Base-by-base conservation (phyloP, 2,329 filamentous ascomycete species). In the Verticillium tricorpus region DNA sequence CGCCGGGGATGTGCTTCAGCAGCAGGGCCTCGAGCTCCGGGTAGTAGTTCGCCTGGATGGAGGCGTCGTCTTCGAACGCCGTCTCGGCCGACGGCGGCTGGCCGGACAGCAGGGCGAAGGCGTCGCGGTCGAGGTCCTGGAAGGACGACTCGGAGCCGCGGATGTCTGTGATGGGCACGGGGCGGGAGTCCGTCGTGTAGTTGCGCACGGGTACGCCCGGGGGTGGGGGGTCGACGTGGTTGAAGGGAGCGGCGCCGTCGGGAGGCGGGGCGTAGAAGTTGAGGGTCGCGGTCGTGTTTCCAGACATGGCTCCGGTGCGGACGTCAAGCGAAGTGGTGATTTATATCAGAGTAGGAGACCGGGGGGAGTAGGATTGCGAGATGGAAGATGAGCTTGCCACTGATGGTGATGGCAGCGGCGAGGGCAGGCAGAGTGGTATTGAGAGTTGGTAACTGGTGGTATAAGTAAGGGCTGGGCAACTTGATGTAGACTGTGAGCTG, bases 1-100 rank as follows among this genome's bases (percentile, higher is more conserved):
- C 82, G 60, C 89, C 90, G 0, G 89, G 87, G 17, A 96, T 80
- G 62, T 85, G 75, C 15, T 85, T 77, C 2, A 93, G 77, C 0
- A 97, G 78, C 31, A 96, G 78, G 57, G 82, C 73, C 76, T 93
- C 89, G 9, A 96, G 85, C 72, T 97, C 92, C 0, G 92, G 89
- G 78, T 97, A 97, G 80, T 96, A 97, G 60, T 86, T 82, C 1
- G 77, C 69, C 69, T 84, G 77, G 74, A 97, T 91, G 63, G 84
- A 85, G 12, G 81, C 84, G 69, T 93, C 89, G 72, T 91, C 86
- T 4, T 74, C 74, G 73, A 94, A 96, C 50, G 85, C 82, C 14
- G 74, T 78, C 68, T 85, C 80, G 35, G 83, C 77, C 2, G 83
- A 82, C 1, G 84, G 81, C 0, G 87, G 78, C 1, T 92, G 75